These are phyloP conservation scores for Nicotiana tomentosiformis DNA, from an alignment of 257 asterid genomes.

Conservation along the genomic window DNA sequence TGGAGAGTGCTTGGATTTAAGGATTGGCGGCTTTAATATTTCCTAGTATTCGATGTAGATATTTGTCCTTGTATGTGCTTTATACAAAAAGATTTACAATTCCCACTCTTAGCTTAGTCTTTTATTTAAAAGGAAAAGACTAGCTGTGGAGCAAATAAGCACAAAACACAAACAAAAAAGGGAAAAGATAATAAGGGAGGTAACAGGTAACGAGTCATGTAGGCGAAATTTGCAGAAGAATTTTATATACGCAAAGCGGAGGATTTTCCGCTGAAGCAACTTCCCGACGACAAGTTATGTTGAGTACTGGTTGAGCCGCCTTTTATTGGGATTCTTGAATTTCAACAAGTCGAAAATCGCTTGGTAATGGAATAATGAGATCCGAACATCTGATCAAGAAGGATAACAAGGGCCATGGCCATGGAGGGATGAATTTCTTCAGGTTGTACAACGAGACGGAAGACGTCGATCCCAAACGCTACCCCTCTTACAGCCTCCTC, in stretches of 20 bases:
- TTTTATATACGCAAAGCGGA: background rate
- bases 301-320: background rate
- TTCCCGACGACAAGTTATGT: background rate
- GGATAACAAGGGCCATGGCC: conserved; percentile 63
- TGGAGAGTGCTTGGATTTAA: background rate
- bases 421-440: conserved; percentile 38
- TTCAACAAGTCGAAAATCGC: background rate
- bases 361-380: conserved; percentile 20
- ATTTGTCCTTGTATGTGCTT: background rate
- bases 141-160: background rate
- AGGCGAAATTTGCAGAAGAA: background rate
- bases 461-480: conserved; percentile 51
- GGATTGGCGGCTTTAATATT: background rate
- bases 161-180: background rate
- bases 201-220: background rate
- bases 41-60: background rate
- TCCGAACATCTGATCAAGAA: conserved; percentile 67
- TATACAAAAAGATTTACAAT: background rate
- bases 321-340: background rate
- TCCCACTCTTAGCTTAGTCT: background rate
- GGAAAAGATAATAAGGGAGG: background rate
- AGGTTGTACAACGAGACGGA: conserved; percentile 46
- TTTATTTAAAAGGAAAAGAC: background rate
- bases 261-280: background rate
- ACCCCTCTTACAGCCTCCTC: conserved; percentile 53